Percentiles rank a stretch among this genome's conserved stretches.
Evolutionary conservation across 805 yeast genomes (phyloP).

Genomic region (Torulaspora delbrueckii): DNA sequence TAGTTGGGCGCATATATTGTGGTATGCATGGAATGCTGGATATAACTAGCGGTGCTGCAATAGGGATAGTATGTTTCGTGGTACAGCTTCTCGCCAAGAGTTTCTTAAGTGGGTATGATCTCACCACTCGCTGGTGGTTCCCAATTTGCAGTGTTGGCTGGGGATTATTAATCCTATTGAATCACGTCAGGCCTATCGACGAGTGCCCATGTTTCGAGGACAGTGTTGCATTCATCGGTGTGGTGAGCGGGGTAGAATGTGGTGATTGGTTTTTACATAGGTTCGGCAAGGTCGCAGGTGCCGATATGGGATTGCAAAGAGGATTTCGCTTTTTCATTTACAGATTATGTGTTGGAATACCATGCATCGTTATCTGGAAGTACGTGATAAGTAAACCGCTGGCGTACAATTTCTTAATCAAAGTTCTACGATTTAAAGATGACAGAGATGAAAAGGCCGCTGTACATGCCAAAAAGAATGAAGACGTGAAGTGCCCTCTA

Average conservation of each 20-base stretch:
- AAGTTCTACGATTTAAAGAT: conserved; percentile 18
- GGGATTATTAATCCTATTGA: conserved; percentile 50
- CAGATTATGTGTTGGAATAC: conserved; percentile 61
- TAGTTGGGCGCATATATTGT: conserved; percentile 81
- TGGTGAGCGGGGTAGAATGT: conserved; percentile 69
- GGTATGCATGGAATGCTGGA: conserved; percentile 97
- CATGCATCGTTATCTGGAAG: conserved; percentile 67
- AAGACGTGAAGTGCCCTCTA: conserved; percentile 40
- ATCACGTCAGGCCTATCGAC: conserved; percentile 82
- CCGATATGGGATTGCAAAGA: conserved; percentile 28
- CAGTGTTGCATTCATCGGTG: conserved; percentile 88
- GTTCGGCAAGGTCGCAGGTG: conserved; percentile 9
- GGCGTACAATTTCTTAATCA: conserved; percentile 45
- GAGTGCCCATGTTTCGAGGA: conserved; percentile 96
- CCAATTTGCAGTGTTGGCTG: conserved; percentile 38
- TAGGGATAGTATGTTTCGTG: conserved; percentile 56
- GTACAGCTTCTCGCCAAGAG: conserved; percentile 40
- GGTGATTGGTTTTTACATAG: conserved; percentile 47
- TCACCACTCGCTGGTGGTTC: conserved; percentile 27
- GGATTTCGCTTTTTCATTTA: conserved; percentile 41
- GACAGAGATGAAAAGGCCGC: conserved; percentile 26
- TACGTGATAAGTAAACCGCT: conserved; percentile 58
- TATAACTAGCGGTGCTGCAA: conserved; percentile 54
- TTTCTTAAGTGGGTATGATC: conserved; percentile 40
- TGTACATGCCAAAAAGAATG: conserved; percentile 22